Evolutionary conservation across 2,329 filamentous ascomycete species (phyloP).

Genomic region (Colletotrichum sp.): DNA sequence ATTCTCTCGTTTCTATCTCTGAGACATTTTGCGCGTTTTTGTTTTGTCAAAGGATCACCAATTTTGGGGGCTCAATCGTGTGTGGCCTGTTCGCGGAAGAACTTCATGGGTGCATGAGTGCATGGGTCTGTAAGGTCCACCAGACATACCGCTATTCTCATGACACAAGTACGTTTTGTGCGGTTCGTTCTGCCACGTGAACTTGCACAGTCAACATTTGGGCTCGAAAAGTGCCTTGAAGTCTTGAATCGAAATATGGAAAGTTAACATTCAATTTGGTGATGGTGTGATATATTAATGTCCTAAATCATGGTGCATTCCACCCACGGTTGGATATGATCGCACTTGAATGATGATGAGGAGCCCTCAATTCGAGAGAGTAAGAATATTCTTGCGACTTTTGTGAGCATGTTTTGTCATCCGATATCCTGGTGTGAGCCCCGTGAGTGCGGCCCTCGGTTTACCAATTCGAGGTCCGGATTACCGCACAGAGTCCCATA

Average conservation of each 20-base stretch:
- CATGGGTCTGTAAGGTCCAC: not conserved
- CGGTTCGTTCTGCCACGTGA: not conserved
- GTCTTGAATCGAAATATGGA: not conserved
- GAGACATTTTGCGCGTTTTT: not conserved
- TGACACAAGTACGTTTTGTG: not conserved
- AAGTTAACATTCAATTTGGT: not conserved
- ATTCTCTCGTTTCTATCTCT: not conserved
- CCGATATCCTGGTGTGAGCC: not conserved
- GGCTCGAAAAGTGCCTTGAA: not conserved
- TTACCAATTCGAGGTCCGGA: not conserved
- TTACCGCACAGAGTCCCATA: not conserved
- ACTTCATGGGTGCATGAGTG: not conserved
- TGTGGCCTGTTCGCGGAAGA: not conserved
- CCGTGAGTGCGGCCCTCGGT: not conserved
- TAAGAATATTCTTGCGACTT: not conserved
- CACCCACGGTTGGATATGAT: not conserved
- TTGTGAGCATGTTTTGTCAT: not conserved
- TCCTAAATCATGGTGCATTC: not conserved
- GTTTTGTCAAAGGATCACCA: not conserved
- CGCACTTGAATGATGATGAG: not conserved
- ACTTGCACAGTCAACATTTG: not conserved
- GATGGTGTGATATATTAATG: not conserved
- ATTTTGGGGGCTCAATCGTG: not conserved
- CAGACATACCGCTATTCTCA: not conserved
- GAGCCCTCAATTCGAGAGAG: not conserved